Conservation (phyloP, 2,329 filamentous ascomycete species). For the Byssochlamys sp. region DNA sequence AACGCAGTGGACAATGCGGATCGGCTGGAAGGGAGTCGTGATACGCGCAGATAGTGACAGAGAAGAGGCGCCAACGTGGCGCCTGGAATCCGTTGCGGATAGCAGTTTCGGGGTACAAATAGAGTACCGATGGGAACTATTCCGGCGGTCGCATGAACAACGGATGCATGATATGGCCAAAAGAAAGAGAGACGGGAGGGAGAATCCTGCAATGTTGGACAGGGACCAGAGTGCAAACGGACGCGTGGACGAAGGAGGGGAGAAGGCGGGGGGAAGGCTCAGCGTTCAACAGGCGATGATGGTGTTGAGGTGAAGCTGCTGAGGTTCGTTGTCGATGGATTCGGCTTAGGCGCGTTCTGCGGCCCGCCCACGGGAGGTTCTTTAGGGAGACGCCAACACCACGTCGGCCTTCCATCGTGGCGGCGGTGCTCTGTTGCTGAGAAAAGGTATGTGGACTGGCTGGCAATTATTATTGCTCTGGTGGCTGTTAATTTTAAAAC, state of each 20-base stretch:
- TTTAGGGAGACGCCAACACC: background rate
- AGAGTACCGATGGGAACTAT: constrained; percentile 15
- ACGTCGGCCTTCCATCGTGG: background rate
- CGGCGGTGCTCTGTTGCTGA: background rate
- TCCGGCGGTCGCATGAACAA: constrained; percentile 22
- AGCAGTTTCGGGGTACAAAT: constrained; percentile 5
- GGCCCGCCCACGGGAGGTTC: background rate
- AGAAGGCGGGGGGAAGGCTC: constrained; percentile 1
- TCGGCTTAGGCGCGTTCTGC: background rate
- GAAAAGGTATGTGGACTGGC: background rate
- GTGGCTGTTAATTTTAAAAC: background rate
- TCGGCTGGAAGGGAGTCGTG: background rate
- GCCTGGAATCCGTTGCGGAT: constrained; percentile 1
- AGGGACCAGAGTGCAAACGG: background rate
- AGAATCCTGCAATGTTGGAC: constrained; percentile 2
- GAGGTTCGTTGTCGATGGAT: background rate
- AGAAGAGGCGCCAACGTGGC: constrained; percentile 6
- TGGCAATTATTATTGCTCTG: background rate
- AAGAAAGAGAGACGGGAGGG: constrained; percentile 6
- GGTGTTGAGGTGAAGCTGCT: background rate
- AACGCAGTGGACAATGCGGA: background rate
- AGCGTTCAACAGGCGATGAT: background rate
- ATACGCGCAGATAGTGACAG: constrained; percentile 1
- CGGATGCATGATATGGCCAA: constrained; percentile 21
- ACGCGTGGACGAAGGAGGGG: constrained; percentile 1